phyloP scores from a whole-genome alignment of 2,329 filamentous ascomycete genomes.

The Ilyonectria destructans region DNA sequence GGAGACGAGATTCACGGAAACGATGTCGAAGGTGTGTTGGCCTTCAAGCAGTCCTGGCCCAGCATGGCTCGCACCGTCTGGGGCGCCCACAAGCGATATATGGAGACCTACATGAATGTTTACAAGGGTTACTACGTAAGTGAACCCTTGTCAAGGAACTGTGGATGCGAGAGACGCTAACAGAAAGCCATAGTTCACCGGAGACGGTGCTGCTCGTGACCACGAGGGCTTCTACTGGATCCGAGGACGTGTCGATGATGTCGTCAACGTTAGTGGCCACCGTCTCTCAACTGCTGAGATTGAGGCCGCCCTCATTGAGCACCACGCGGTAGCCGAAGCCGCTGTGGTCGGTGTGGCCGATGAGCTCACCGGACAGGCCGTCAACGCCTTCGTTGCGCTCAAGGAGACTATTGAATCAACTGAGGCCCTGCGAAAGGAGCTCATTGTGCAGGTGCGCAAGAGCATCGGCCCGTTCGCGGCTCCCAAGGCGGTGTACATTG shows the following conservation, averaged over 20 bases:
- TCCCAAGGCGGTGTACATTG: constrained; percentile 92
- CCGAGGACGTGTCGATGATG: constrained; percentile 96
- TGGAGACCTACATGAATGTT: constrained; percentile 98
- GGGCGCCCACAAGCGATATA: constrained; percentile 97
- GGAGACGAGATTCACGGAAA: constrained; percentile 95
- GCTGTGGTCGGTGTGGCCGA: constrained; percentile 95
- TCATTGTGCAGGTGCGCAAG: constrained; percentile 95
- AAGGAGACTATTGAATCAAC: constrained; percentile 85
- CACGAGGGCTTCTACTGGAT: constrained; percentile 99
- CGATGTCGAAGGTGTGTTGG: constrained; percentile 96
- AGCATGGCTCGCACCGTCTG: constrained; percentile 99
- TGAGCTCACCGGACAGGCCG: constrained; percentile 95
- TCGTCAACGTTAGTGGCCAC: constrained; percentile 98
- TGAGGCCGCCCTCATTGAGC: constrained; percentile 95
- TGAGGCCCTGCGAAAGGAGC: constrained; percentile 91
- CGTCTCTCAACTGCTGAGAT: constrained; percentile 98
- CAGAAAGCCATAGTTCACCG: constrained; percentile 78
- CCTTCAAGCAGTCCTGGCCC: constrained; percentile 98
- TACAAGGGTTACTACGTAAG: constrained; percentile 98
- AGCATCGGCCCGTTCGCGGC: constrained; percentile 98
- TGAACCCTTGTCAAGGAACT: constrained; percentile 39
- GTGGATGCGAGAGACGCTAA: neutral
- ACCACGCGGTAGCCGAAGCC: constrained; percentile 90
- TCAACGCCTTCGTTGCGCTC: constrained; percentile 95
- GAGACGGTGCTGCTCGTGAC: constrained; percentile 95